A percentile compares a stretch with the other conserved stretches of the same genome.
Evolutionary conservation across 345 rosid genomes (phyloP).

Genomic region (Lumnitzera littorea): DNA sequence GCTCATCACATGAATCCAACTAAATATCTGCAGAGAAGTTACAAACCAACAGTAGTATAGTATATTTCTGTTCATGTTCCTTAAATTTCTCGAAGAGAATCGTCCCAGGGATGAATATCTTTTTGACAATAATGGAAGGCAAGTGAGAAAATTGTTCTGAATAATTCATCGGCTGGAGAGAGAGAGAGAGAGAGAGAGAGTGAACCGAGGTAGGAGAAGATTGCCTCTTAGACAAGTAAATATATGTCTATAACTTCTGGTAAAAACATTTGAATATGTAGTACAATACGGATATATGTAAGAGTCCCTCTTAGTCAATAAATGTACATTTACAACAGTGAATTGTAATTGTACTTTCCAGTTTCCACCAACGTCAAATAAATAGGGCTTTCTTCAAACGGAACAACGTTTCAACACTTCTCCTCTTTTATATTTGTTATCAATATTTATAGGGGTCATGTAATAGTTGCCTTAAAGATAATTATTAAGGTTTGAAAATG

Average conservation of each 20-base stretch:
- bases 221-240: conserved; percentile 19
- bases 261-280: neutral
- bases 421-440: no score
- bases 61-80: conserved; percentile 11
- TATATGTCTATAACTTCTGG: conserved; percentile 4
- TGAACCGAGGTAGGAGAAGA: neutral
- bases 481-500: no score
- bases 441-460: no score
- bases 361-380: no score
- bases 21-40: conserved; percentile 10
- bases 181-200: neutral
- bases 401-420: no score
- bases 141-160: neutral
- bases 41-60: conserved; percentile 6
- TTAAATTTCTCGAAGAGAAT: neutral
- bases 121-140: neutral
- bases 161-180: neutral
- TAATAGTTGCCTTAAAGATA: no score
- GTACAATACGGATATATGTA: no score
- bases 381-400: no score
- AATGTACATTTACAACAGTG: neutral
- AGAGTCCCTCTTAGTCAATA: no score
- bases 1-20: conserved; percentile 10
- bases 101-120: neutral
- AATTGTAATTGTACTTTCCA: neutral